A percentile compares a stretch with the other conserved stretches of the same genome.
Conservation (phyloP, 73 alveolate species). For the Paramecium caudatum region DNA sequence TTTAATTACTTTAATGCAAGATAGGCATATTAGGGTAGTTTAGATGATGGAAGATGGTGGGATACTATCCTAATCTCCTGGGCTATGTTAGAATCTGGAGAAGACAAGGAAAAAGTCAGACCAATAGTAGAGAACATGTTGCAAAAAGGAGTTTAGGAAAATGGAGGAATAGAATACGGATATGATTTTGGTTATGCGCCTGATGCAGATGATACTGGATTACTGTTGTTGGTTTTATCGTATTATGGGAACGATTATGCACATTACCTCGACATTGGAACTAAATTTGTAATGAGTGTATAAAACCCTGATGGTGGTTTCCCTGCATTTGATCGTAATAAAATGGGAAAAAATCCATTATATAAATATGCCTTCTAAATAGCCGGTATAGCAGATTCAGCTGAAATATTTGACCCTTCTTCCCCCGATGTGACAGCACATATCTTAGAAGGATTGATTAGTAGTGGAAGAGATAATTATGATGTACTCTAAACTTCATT, state of each 20-base stretch:
- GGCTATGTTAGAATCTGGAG: constrained; percentile 74
- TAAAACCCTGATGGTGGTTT: constrained; percentile 74
- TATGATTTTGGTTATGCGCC: constrained; percentile 78
- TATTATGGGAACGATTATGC: constrained; percentile 65
- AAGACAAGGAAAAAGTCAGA: constrained; percentile 69
- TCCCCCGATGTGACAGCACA: constrained; percentile 78
- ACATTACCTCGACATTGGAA: constrained; percentile 9
- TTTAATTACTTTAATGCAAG: constrained; percentile 71
- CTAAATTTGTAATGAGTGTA: constrained; percentile 55
- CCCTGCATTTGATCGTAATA: constrained; percentile 74
- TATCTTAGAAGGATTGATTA: constrained; percentile 72
- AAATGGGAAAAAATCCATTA: constrained; percentile 72
- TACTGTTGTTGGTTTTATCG: constrained; percentile 59
- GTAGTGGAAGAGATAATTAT: constrained; percentile 20
- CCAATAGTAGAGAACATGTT: constrained; percentile 73
- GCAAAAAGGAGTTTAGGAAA: constrained; percentile 68
- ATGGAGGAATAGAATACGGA: constrained; percentile 75
- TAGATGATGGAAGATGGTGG: constrained; percentile 79
- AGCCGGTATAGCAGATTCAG: constrained; percentile 77
- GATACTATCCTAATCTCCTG: constrained; percentile 72
- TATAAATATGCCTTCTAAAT: constrained; percentile 69
- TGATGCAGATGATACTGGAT: constrained; percentile 77
- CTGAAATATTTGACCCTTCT: constrained; percentile 78
- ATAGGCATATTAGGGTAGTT: constrained; percentile 73
- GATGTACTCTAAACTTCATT: background rate